These are phyloP conservation scores for Nakazawaea pomicola DNA, from an alignment of 805 yeast species.

Conservation along the genomic window DNA sequence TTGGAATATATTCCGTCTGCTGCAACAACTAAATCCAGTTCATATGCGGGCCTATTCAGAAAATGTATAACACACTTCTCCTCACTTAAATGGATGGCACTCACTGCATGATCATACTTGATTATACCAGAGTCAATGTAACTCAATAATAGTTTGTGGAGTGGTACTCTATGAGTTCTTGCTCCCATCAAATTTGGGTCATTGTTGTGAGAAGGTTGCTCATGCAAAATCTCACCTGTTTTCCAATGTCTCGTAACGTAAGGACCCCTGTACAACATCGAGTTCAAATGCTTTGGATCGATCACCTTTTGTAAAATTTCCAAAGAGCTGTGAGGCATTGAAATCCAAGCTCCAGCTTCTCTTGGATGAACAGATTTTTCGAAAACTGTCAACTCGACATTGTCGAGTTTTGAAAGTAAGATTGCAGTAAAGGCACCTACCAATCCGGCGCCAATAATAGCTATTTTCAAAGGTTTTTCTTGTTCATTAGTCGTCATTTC, in stretches of 20 bases:
- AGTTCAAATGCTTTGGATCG: neutral
- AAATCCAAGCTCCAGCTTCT: constrained; percentile 1
- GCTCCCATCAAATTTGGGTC: neutral
- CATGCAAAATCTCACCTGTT: neutral
- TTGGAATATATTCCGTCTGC: constrained; percentile 17
- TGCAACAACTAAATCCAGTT: constrained; percentile 13
- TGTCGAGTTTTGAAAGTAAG: neutral
- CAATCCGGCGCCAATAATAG: neutral
- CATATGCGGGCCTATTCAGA: neutral
- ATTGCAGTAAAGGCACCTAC: neutral
- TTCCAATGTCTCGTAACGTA: constrained; percentile 1
- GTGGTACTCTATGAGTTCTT: constrained; percentile 1
- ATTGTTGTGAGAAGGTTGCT: neutral
- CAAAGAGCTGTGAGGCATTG: neutral
- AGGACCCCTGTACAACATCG: neutral
- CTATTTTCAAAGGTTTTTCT: neutral
- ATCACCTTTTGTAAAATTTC: neutral
- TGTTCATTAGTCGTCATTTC: too few species aligned
- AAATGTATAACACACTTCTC: too few species aligned
- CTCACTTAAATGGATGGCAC: constrained; percentile 1
- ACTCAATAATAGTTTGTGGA: neutral
- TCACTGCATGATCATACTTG: constrained; percentile 11
- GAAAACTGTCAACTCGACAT: neutral
- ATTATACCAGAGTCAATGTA: constrained; percentile 11
- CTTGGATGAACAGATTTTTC: neutral